Conservation (phyloP, 257 asterid species). For the Rauvolfia tetraphylla region DNA sequence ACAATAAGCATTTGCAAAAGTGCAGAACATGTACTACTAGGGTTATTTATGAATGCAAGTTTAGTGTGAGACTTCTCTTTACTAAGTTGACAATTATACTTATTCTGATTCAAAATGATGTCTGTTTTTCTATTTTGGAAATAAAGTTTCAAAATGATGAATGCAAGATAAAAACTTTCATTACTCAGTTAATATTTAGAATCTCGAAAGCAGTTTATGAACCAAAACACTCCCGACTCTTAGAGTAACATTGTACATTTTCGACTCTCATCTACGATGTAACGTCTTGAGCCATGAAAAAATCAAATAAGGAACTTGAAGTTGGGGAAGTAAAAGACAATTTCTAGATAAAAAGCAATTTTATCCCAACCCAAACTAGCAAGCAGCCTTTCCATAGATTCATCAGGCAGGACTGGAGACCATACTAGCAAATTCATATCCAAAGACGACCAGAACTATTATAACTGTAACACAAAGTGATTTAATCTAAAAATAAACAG, state of each 20-base stretch:
- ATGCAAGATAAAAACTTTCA: neutral
- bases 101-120: neutral
- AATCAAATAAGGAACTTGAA: neutral
- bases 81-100: neutral
- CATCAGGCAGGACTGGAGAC: neutral
- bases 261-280: neutral
- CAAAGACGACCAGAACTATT: neutral
- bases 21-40: neutral
- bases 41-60: constrained; percentile 1
- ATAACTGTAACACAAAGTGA: neutral
- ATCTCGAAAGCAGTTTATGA: neutral
- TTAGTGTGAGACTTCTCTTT: neutral
- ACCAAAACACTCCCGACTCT: neutral
- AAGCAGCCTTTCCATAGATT: neutral
- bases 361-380: neutral
- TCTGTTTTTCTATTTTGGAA: neutral
- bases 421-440: neutral
- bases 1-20: neutral
- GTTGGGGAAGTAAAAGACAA: neutral
- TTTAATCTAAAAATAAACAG: neutral
- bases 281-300: neutral
- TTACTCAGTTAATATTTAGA: neutral
- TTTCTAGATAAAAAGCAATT: no score
- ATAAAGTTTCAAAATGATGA: neutral
- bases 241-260: neutral